Conservation (phyloP, 306 rosid genomes). For the Malus domestica region DNA sequence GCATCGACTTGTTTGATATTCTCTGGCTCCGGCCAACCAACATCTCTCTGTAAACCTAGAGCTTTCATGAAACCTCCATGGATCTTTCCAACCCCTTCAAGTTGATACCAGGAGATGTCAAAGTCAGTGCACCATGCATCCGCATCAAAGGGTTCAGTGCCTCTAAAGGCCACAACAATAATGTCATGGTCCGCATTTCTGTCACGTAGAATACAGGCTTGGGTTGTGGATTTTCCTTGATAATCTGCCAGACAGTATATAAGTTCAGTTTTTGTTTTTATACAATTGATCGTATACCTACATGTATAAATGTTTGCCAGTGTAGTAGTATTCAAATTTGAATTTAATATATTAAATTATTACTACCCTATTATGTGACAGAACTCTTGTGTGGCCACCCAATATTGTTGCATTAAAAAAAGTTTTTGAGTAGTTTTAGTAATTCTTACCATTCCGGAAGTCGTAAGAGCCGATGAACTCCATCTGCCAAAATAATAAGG, state of each 20-base stretch:
- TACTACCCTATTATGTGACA: no score
- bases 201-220: slow-evolving; percentile 46
- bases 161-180: slow-evolving; percentile 67
- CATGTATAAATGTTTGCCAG: neutral
- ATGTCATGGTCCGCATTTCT: slow-evolving; percentile 34
- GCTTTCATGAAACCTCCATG: slow-evolving; percentile 87
- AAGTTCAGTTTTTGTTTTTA: neutral
- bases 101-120: slow-evolving; percentile 73
- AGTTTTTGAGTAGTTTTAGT: neutral
- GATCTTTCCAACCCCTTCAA: slow-evolving; percentile 41
- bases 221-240: slow-evolving; percentile 57
- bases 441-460: slow-evolving; percentile 65
- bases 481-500: slow-evolving; percentile 36
- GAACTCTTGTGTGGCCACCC: no score
- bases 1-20: slow-evolving; percentile 10
- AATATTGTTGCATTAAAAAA: no score
- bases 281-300: neutral
- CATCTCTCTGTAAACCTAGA: slow-evolving; percentile 43
- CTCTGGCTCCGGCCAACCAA: slow-evolving; percentile 58
- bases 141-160: slow-evolving; percentile 67
- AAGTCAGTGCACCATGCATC: slow-evolving; percentile 78
- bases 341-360: no score
- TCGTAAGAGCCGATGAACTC: slow-evolving; percentile 49
- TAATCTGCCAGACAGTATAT: slow-evolving; percentile 29
- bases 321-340: neutral